These are phyloP conservation scores for Grosmannia clavigera DNA, from an alignment of 2,329 filamentous ascomycete genomes.

Conservation along the genomic window DNA sequence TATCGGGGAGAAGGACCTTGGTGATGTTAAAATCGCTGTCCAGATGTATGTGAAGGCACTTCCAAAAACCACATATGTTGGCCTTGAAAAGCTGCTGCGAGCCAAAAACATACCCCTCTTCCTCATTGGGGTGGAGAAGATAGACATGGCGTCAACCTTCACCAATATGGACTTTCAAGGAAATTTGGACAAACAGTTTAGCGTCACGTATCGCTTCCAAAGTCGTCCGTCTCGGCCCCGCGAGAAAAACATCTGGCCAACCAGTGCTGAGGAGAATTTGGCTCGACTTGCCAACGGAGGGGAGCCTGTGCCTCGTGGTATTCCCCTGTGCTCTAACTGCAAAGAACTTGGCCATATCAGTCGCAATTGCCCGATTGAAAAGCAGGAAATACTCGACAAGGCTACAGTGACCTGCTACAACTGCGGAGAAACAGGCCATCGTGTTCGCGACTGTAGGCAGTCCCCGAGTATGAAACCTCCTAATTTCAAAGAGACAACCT, in stretches of 20 bases:
- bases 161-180: constrained; percentile 65
- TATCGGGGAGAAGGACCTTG: constrained; percentile 41
- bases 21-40: constrained; percentile 48
- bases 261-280: constrained; percentile 45
- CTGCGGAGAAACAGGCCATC: constrained; percentile 51
- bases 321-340: constrained; percentile 53
- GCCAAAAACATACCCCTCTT: constrained; percentile 39
- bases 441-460: constrained; percentile 53
- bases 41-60: constrained; percentile 49
- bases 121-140: constrained; percentile 50
- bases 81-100: constrained; percentile 51
- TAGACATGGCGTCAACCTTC: constrained; percentile 37
- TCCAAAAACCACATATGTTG: constrained; percentile 43
- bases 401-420: constrained; percentile 48
- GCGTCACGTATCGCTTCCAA: constrained; percentile 49
- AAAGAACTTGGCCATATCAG: constrained; percentile 48
- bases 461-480: background rate
- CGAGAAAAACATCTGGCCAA: constrained; percentile 49
- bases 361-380: constrained; percentile 50
- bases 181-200: constrained; percentile 51
- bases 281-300: constrained; percentile 54
- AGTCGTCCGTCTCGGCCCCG: constrained; percentile 44
- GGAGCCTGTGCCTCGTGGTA: constrained; percentile 44
- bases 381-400: constrained; percentile 29
- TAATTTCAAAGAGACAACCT: background rate